Evolutionary conservation across 2,329 filamentous ascomycete genomes (phyloP), one percentile per base, ranked within the genome.

Genomic region (Ceratocystis alfenasii): DNA sequence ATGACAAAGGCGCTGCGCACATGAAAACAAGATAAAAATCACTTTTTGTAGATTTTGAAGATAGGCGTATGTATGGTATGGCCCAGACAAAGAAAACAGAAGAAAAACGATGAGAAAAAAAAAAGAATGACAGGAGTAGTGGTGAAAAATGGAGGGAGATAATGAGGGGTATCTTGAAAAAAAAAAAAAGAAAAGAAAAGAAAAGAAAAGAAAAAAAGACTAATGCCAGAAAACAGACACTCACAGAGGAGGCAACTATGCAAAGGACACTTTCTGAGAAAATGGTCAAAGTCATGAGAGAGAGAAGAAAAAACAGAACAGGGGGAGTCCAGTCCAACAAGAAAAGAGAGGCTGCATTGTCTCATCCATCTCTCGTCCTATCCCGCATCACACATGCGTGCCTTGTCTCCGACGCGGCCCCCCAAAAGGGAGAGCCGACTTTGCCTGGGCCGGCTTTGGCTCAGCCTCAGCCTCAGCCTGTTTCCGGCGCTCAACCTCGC

Each of bases 401-500:
- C 67, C 69, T 66, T 70, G 68, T 68, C 70, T 69, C 68, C 70
- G 68, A 65, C 68, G 68, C 33, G 62, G 62, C 62, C 62, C 62
- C 17, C 62, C 62, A 55, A 64, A 64, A n/a, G 46, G 46, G 4
- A 53, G 10, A 15, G 22, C n/a, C 8, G n/a, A 22, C n/a, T 55
- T 33, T 17, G 41, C 25, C 62, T 64, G 53, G 8, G 33, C 1
- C 28, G 55, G 17, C 17, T 30, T 33, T 5, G 17, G 15, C 28
- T 59, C 55, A 20, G 62, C 46, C 30, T 63, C 62, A 17, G 17
- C 46, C 10, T 66, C 60, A 12, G 71, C 71, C 36, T 73, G 66
- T 65, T 70, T 65, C 22, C 66, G 65, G 12, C 71, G 71, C 67
- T 80, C 78, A 62, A 76, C 74, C 68, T 79, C 79, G 7, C 77